Evolutionary conservation across 2,329 filamentous ascomycete genomes (phyloP).

Genomic region (Ophiostoma quercus): DNA sequence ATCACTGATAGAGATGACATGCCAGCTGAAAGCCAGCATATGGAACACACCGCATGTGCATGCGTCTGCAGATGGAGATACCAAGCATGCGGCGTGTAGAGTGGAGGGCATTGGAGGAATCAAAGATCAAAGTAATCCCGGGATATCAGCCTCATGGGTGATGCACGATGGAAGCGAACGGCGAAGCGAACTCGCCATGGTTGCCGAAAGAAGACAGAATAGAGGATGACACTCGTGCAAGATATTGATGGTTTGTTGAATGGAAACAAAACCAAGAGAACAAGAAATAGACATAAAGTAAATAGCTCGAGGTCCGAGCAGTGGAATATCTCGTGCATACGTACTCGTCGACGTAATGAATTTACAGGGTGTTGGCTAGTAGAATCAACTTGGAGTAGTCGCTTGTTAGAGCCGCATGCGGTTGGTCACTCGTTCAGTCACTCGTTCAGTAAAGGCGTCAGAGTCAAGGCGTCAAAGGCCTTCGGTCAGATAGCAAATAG

Average conservation of each 20-base stretch:
- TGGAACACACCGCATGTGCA: neutral
- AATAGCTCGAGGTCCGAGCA: neutral
- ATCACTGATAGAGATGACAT: neutral
- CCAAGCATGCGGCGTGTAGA: neutral
- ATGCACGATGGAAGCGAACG: neutral
- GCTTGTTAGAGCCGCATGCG: neutral
- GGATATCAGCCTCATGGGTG: no score
- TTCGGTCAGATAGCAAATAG: no score
- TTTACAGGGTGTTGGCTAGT: no score
- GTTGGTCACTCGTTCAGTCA: no score
- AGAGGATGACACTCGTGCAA: no score
- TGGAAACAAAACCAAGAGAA: neutral
- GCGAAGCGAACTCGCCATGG: neutral
- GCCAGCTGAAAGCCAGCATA: neutral
- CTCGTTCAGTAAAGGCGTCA: no score
- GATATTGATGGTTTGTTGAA: no score
- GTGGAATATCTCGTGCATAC: neutral
- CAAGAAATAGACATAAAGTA: neutral
- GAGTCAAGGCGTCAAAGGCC: no score
- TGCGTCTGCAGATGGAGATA: neutral
- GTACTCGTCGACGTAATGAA: neutral
- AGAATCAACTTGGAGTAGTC: neutral
- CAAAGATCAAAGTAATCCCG: no score
- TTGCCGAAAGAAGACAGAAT: neutral
- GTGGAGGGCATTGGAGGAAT: no score